phyloP scores from a whole-genome alignment of 2,329 filamentous ascomycete species.

The Aspergillus versicolor region DNA sequence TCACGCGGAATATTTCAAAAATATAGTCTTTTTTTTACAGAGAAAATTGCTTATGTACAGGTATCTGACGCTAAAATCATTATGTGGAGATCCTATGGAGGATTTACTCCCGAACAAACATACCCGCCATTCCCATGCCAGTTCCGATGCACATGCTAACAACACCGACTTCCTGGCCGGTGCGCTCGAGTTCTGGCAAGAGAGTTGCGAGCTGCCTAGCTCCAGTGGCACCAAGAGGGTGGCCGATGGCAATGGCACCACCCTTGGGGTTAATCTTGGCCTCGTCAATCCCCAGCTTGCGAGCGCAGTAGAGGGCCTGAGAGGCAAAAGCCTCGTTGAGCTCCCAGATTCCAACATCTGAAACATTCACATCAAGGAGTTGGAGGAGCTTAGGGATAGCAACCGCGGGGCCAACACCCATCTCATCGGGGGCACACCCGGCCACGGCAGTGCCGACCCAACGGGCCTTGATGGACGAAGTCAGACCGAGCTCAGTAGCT shows the following conservation, averaged over 20 bases:
- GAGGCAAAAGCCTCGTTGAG: conserved; percentile 80
- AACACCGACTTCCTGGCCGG: conserved; percentile 72
- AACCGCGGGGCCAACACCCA: conserved; percentile 86
- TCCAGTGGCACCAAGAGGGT: conserved; percentile 86
- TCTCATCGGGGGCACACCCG: conserved; percentile 84
- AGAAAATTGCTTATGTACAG: conserved; percentile 16
- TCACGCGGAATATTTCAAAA: too few species aligned
- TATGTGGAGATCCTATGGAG: conserved; percentile 4
- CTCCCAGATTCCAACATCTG: conserved; percentile 83
- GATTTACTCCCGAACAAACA: conserved; percentile 63
- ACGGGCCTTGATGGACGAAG: conserved; percentile 70
- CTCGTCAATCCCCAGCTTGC: conserved; percentile 59
- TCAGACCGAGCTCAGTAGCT: conserved; percentile 70
- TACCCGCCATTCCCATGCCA: conserved; percentile 72
- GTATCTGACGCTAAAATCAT: conserved; percentile 21
- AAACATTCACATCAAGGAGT: conserved; percentile 63
- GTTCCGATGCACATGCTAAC: conserved; percentile 89
- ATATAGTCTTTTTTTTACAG: not conserved
- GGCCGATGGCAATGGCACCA: conserved; percentile 89
- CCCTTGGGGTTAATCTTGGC: conserved; percentile 86
- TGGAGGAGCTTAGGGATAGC: conserved; percentile 81
- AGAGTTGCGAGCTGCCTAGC: conserved; percentile 76
- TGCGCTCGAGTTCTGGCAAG: conserved; percentile 66
- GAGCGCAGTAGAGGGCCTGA: conserved; percentile 68
- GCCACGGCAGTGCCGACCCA: conserved; percentile 75